phyloP scores from a whole-genome alignment of 2,329 filamentous ascomycete genomes.

The Botrytis pseudocinerea region DNA sequence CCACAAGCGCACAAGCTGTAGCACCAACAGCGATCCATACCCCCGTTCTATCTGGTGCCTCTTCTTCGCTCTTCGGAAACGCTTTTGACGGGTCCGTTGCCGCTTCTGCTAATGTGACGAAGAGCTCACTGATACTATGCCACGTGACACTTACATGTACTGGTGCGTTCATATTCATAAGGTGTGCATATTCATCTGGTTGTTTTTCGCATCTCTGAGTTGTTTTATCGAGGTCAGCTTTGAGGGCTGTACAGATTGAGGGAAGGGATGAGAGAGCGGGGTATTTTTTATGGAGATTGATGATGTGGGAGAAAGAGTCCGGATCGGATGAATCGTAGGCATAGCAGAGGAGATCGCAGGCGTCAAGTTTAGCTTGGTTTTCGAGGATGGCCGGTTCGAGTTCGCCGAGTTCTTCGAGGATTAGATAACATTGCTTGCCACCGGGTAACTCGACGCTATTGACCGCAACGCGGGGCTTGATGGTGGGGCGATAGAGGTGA shows the following conservation, averaged over 20 bases:
- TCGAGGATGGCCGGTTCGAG: constrained; percentile 93
- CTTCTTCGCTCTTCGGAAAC: constrained; percentile 88
- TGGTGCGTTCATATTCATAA: constrained; percentile 84
- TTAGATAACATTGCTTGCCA: constrained; percentile 95
- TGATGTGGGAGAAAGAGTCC: constrained; percentile 91
- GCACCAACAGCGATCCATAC: constrained; percentile 85
- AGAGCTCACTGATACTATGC: constrained; percentile 91
- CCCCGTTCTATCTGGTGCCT: constrained; percentile 77
- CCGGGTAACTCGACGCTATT: constrained; percentile 96
- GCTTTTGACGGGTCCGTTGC: constrained; percentile 86
- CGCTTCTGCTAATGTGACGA: constrained; percentile 86
- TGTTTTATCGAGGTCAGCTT: constrained; percentile 93
- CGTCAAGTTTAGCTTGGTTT: constrained; percentile 84
- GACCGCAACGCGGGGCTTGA: constrained; percentile 89
- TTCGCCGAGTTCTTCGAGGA: constrained; percentile 91
- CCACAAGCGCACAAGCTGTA: constrained; percentile 61
- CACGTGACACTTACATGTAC: constrained; percentile 94
- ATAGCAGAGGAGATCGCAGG: constrained; percentile 92
- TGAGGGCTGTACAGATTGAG: constrained; percentile 87
- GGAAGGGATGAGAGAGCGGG: constrained; percentile 86
- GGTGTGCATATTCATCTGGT: constrained; percentile 86
- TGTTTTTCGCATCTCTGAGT: constrained; percentile 91
- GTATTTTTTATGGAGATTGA: constrained; percentile 74
- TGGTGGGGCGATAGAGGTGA: constrained; percentile 83
- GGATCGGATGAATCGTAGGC: constrained; percentile 96